Conservation (phyloP, 148 eudicot genomes). For the Rheum nobile region DNA sequence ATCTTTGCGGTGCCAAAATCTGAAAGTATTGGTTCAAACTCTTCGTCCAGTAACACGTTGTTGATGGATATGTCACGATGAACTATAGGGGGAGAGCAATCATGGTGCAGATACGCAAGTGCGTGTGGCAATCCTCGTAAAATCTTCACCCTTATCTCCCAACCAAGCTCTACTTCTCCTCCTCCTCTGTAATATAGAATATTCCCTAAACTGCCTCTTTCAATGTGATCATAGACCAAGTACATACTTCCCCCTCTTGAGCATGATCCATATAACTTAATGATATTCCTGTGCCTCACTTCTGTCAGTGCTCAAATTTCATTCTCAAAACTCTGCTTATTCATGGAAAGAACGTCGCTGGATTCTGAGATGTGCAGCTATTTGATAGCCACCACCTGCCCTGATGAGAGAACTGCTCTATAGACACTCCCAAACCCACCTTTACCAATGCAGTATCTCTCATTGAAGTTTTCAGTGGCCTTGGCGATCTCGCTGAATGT, state of each 20-base stretch:
- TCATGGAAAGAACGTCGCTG: not conserved
- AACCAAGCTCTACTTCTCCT: conserved; percentile 14
- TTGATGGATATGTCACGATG: conserved; percentile 28
- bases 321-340: conserved; percentile 12
- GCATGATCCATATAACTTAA: conserved; percentile 22
- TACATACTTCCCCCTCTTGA: conserved; percentile 5
- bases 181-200: not conserved
- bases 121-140: conserved; percentile 20
- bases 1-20: conserved; percentile 23
- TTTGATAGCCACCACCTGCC: conserved; percentile 39
- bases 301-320: conserved; percentile 20
- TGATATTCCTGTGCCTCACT: conserved; percentile 24
- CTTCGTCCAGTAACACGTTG: conserved; percentile 14
- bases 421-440: conserved; percentile 25
- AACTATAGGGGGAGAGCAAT: conserved; percentile 16
- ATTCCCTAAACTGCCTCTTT: conserved; percentile 18
- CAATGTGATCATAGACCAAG: conserved; percentile 20
- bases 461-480: conserved; percentile 19
- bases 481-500: conserved; percentile 14
- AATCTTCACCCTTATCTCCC: conserved; percentile 18
- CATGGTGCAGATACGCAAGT: conserved; percentile 22
- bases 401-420: conserved; percentile 15
- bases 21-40: conserved; percentile 16
- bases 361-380: conserved; percentile 20
- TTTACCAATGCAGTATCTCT: conserved; percentile 13